Evolutionary conservation across 1,284 basidiomycete genomes (phyloP), one percentile per base, ranked within the genome.

Genomic region (Cutaneotrichosporon cyanovorans): DNA sequence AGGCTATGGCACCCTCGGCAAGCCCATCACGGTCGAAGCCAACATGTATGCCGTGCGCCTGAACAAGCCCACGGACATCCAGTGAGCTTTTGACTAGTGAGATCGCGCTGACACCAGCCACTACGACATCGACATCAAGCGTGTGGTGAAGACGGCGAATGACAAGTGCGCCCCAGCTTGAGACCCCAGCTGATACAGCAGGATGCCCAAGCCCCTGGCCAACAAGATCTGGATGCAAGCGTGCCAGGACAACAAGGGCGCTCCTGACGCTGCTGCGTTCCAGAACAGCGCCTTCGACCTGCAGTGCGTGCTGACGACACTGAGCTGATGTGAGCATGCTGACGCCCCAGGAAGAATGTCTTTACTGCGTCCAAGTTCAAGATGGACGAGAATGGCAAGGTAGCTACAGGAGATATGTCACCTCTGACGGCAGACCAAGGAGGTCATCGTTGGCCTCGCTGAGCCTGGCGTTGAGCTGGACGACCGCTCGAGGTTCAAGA

Each of bases 1-100:
- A 62, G 63, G 51, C 37, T 62, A 58, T 43, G 69, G 69, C 14
- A 63, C 51, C 5, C 35, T 48, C 18, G 69, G 69, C 4, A 51
- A 53, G 35, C 28, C 50, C 2, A 65, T 69, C 46, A 40, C 46
- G 6, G 66, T 70, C 40, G 36, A 57, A 8, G 67, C 68, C 18
- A 72, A 70, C 53, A 68, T 69, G 67, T 71, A 55, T 51, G 48
- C 56, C 33, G 51, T 60, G 12, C 50, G 60, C 16, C 65, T 65
- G 5, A n/a, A 22, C 31, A 61, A 63, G 46, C 50, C 52, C 8
- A 40, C 51, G 61, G 9, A 57, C 53, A 52, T 67, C 48, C 43
- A 58, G 61, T 63, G 45, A 12, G 16, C 31, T 11, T 2, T 12
- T 28, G 25, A 12, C 25, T 12, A 12, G 3, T 7, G 10, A 5